These are phyloP conservation scores for Cercospora janseana DNA, from an alignment of 2,329 filamentous ascomycete genomes.

Conservation along the genomic window DNA sequence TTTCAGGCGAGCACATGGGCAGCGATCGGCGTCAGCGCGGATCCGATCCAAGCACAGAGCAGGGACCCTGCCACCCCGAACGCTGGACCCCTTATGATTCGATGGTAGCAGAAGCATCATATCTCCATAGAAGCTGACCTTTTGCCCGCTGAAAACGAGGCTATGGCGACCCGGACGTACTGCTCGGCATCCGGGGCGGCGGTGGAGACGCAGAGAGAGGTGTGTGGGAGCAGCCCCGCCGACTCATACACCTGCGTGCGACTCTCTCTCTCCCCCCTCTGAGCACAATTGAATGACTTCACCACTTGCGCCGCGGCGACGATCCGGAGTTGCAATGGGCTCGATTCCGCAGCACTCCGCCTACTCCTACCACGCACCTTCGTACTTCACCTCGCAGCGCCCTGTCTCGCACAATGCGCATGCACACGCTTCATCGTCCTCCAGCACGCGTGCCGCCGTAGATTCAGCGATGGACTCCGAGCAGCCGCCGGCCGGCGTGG, in stretches of 20 bases:
- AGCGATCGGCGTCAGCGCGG: no score
- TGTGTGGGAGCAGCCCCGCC: not conserved
- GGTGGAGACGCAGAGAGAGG: not conserved
- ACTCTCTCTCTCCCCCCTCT: not conserved
- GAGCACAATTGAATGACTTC: slow-evolving; percentile 7
- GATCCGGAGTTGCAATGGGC: not conserved
- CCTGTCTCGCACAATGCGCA: not conserved
- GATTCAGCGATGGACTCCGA: slow-evolving; percentile 23
- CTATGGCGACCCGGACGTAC: no score
- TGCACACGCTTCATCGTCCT: not conserved
- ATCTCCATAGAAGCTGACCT: no score
- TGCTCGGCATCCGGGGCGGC: no score
- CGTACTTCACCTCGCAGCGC: not conserved
- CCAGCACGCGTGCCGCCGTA: slow-evolving; percentile 6
- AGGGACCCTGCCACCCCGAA: no score
- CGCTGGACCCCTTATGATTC: no score
- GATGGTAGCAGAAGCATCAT: no score
- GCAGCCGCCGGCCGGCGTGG: slow-evolving; percentile 14
- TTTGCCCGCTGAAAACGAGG: no score
- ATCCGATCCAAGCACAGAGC: no score
- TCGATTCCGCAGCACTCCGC: not conserved
- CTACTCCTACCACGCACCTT: not conserved
- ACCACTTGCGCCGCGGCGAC: not conserved
- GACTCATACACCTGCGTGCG: not conserved
- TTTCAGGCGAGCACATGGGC: no score